A percentile compares a stretch with the other conserved stretches of the same genome.
These are phyloP conservation scores for Erodium moschatum DNA, from an alignment of 441 rosid genomes.

Conservation along the genomic window DNA sequence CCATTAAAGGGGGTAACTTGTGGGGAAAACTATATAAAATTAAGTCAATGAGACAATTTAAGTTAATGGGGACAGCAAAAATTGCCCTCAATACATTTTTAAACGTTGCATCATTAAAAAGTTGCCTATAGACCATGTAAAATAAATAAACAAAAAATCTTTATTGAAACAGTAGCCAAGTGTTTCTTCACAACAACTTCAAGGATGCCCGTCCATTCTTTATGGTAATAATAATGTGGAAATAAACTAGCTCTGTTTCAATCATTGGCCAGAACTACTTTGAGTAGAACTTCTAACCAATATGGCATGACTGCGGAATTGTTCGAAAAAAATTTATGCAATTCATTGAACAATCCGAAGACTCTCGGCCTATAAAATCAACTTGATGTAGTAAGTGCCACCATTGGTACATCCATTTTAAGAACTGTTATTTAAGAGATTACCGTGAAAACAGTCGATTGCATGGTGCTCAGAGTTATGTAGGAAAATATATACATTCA, in stretches of 20 bases:
- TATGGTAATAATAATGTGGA: not conserved
- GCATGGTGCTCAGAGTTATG: not conserved
- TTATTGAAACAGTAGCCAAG: not conserved
- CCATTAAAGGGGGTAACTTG: not conserved
- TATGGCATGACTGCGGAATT: not conserved
- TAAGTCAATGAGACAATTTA: not conserved
- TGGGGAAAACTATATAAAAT: not conserved
- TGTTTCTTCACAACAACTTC: slow-evolving; percentile 1
- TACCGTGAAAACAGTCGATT: not conserved
- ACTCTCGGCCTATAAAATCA: not conserved
- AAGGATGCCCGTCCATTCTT: not conserved
- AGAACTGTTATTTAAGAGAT: not conserved
- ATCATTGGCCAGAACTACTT: not conserved
- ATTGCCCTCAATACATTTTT: not conserved
- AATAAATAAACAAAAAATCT: not conserved
- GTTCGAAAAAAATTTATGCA: not conserved
- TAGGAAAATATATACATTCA: not conserved
- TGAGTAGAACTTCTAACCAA: not conserved
- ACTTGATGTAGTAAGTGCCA: not conserved
- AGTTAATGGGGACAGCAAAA: not conserved
- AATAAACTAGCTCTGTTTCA: not conserved
- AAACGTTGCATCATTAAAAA: not conserved
- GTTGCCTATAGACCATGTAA: not conserved
- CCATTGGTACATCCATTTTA: not conserved
- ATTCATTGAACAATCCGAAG: not conserved